Conservation (phyloP, 352 stramenopile genomes). For the Blastocystis sp. region DNA sequence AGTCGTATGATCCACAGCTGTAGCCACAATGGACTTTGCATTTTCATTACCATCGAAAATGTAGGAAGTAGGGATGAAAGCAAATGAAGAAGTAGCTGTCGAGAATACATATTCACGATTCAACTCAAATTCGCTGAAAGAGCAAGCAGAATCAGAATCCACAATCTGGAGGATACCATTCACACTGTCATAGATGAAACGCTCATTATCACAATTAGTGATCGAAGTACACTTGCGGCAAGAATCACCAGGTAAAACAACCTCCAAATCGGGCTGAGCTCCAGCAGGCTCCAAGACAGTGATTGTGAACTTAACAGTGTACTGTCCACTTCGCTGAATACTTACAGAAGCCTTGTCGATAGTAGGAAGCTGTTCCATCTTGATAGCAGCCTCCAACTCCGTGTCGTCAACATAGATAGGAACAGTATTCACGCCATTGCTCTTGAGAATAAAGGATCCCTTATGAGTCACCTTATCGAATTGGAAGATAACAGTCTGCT, state of each 20-base stretch:
- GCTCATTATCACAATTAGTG: not conserved
- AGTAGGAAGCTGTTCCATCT: conserved; percentile 57
- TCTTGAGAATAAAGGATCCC: conserved; percentile 47
- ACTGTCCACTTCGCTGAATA: conserved; percentile 6
- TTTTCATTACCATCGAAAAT: not conserved
- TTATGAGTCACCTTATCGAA: conserved; percentile 13
- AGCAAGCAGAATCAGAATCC: not conserved
- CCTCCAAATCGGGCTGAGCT: conserved; percentile 9
- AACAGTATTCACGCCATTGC: conserved; percentile 10
- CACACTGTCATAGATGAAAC: conserved; percentile 6
- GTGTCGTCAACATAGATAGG: conserved; percentile 58
- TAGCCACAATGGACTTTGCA: not conserved
- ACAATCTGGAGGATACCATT: conserved; percentile 23
- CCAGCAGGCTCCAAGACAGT: conserved; percentile 23
- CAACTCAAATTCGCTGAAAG: conserved; percentile 28
- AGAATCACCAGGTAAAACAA: conserved; percentile 28
- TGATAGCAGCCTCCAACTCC: conserved; percentile 1
- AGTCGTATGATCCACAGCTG: not conserved
- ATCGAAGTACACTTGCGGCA: conserved; percentile 15
- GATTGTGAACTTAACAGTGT: conserved; percentile 26
- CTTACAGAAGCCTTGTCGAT: conserved; percentile 44
- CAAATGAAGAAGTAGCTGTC: not conserved
- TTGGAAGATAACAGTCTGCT: not conserved
- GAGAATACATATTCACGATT: conserved; percentile 39
- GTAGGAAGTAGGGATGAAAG: conserved; percentile 5